Conservation (phyloP, 2,329 filamentous ascomycete species). For the Colletotrichum truncatum region DNA sequence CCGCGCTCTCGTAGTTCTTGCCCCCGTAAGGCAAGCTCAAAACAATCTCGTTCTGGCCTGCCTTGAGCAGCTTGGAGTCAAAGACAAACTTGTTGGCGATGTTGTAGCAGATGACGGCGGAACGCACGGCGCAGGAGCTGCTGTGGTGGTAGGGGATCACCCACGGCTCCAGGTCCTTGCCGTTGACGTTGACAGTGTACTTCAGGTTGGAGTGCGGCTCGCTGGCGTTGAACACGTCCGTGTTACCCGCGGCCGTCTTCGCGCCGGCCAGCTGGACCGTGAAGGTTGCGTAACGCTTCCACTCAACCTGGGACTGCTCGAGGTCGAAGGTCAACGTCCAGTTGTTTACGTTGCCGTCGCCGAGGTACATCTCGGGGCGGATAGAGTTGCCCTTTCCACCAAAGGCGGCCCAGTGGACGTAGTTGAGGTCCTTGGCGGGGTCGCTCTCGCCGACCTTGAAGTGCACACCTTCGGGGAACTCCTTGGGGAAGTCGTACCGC, state of each 20-base stretch:
- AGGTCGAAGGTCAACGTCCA: constrained; percentile 62
- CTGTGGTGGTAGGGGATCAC: constrained; percentile 66
- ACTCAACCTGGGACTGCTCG: constrained; percentile 48
- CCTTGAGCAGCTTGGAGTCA: constrained; percentile 51
- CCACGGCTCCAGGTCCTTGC: constrained; percentile 54
- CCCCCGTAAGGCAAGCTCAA: constrained; percentile 65
- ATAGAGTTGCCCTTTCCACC: constrained; percentile 59
- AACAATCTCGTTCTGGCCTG: constrained; percentile 60
- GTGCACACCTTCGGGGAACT: constrained; percentile 64
- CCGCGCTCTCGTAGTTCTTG: constrained; percentile 63
- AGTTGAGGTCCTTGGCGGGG: constrained; percentile 60
- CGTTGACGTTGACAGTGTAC: constrained; percentile 48
- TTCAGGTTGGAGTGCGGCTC: constrained; percentile 61
- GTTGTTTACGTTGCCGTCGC: constrained; percentile 58
- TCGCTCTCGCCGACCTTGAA: constrained; percentile 62
- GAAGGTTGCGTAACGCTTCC: constrained; percentile 60
- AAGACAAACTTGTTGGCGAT: constrained; percentile 66
- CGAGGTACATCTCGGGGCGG: constrained; percentile 47
- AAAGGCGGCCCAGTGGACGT: constrained; percentile 70
- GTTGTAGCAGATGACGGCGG: constrained; percentile 67
- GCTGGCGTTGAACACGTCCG: constrained; percentile 61
- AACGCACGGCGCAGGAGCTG: constrained; percentile 67
- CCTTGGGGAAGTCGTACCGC: constrained; percentile 62
- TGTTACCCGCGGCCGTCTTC: constrained; percentile 69
- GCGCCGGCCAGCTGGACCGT: constrained; percentile 71